A percentile compares a stretch with the other conserved stretches of the same genome.
These are phyloP conservation scores for Myxozyma mucilagina DNA, from an alignment of 805 yeast genomes.

Conservation along the genomic window DNA sequence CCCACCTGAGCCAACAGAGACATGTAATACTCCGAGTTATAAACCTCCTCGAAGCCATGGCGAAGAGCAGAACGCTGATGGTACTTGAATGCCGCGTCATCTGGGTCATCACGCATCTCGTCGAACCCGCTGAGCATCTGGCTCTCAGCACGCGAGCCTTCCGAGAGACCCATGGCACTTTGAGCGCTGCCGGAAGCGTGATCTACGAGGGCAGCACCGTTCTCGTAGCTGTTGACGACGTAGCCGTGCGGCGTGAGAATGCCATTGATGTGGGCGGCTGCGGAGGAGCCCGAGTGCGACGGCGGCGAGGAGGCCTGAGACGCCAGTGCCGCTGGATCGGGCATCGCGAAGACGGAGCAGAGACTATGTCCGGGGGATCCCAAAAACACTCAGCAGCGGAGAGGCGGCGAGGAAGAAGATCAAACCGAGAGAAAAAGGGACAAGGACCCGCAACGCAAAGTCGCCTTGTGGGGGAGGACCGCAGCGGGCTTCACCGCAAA, in stretches of 20 bases:
- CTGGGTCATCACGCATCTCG: constrained; percentile 28
- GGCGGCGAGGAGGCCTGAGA: constrained; percentile 3
- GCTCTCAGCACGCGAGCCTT: constrained; percentile 1
- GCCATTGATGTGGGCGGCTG: constrained; percentile 23
- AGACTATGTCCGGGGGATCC: not conserved
- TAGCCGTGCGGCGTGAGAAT: constrained; percentile 27
- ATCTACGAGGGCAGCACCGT: not conserved
- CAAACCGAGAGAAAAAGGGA: too few species aligned
- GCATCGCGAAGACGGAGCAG: not conserved
- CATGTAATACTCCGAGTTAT: constrained; percentile 54
- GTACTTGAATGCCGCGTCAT: constrained; percentile 32
- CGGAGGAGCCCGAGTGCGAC: not conserved
- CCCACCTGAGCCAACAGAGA: constrained; percentile 47
- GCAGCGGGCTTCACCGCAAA: too few species aligned
- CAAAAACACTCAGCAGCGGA: too few species aligned
- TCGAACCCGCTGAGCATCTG: constrained; percentile 10
- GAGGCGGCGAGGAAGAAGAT: too few species aligned
- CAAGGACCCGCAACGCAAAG: too few species aligned
- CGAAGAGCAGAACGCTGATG: constrained; percentile 37
- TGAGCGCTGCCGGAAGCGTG: not conserved
- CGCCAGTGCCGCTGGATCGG: constrained; percentile 5
- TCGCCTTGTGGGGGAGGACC: too few species aligned
- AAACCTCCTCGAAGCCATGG: constrained; percentile 62
- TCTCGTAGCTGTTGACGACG: constrained; percentile 15
- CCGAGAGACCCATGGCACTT: not conserved